phyloP scores from a whole-genome alignment of 2,329 filamentous ascomycete species.

The Aureobasidium sp. region DNA sequence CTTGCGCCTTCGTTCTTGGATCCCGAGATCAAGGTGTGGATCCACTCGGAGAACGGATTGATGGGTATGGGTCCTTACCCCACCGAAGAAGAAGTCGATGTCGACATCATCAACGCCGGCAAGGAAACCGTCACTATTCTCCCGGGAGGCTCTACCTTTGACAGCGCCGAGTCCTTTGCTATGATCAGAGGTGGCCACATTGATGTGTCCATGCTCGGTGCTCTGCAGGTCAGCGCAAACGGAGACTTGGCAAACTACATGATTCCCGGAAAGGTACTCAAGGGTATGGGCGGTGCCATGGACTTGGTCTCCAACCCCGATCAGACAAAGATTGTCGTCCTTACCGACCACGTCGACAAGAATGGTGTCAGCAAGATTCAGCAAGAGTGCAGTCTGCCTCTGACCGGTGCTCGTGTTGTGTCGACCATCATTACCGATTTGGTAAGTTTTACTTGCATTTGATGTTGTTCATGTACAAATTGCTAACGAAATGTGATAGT shows the following conservation, averaged over 20 bases:
- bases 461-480: neutral
- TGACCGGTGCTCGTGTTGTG: constrained; percentile 81
- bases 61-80: constrained; percentile 79
- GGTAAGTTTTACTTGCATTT: neutral
- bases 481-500: constrained; percentile 29
- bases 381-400: constrained; percentile 88
- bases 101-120: constrained; percentile 78
- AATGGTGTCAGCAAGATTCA: constrained; percentile 92
- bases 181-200: constrained; percentile 85
- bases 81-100: constrained; percentile 61
- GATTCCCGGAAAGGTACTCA: constrained; percentile 79
- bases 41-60: constrained; percentile 83
- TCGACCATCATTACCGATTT: constrained; percentile 87
- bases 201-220: constrained; percentile 75
- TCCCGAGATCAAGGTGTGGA: constrained; percentile 63
- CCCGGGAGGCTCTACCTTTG: constrained; percentile 69
- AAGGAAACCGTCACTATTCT: constrained; percentile 81
- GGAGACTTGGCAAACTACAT: constrained; percentile 86
- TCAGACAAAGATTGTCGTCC: constrained; percentile 86
- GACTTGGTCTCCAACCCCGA: constrained; percentile 83
- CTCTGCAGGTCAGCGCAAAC: constrained; percentile 69
- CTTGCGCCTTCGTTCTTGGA: constrained; percentile 73
- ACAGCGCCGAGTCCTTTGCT: constrained; percentile 72
- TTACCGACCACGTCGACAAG: constrained; percentile 96
- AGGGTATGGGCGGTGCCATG: constrained; percentile 91